A percentile compares a stretch with the other conserved stretches of the same genome.
phyloP scores from a whole-genome alignment of 495 filamentous ascomycete species.

The Clohesyomyces aquaticus region DNA sequence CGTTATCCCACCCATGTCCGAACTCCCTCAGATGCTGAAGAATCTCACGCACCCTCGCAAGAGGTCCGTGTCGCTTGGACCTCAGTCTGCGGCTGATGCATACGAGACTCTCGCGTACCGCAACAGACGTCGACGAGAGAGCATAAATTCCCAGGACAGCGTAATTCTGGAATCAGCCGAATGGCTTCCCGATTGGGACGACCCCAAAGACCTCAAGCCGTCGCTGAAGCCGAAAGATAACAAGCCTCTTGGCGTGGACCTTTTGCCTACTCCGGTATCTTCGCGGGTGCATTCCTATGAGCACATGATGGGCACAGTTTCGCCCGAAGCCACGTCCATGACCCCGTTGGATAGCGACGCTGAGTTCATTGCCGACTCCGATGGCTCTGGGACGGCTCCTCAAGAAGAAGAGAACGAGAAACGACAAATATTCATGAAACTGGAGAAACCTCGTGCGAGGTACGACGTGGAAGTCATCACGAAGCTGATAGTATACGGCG shows the following conservation, averaged over 20 bases:
- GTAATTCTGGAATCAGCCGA: slow-evolving; percentile 8
- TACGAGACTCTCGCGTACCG: slow-evolving; percentile 95
- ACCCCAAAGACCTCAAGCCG: neutral
- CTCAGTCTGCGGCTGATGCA: slow-evolving; percentile 92
- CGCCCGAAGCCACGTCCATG: slow-evolving; percentile 47
- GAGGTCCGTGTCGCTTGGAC: slow-evolving; percentile 86
- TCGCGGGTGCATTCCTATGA: slow-evolving; percentile 66
- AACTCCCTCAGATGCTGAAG: slow-evolving; percentile 76
- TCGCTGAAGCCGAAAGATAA: slow-evolving; percentile 14
- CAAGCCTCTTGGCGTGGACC: slow-evolving; percentile 12
- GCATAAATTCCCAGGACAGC: slow-evolving; percentile 50
- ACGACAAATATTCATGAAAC: slow-evolving; percentile 78
- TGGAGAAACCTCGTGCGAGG: slow-evolving; percentile 84
- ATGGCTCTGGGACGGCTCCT: slow-evolving; percentile 52
- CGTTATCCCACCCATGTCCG: slow-evolving; percentile 80
- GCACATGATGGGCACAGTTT: slow-evolving; percentile 68
- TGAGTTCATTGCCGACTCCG: slow-evolving; percentile 42
- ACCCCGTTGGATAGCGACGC: slow-evolving; percentile 47
- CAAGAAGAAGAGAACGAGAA: slow-evolving; percentile 62
- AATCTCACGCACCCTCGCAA: slow-evolving; percentile 78
- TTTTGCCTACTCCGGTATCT: slow-evolving; percentile 43
- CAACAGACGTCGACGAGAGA: slow-evolving; percentile 78
- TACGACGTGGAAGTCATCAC: slow-evolving; percentile 98
- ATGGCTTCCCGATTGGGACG: slow-evolving; percentile 7
- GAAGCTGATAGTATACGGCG: slow-evolving; percentile 92